Percentiles rank a stretch among this genome's conserved stretches.
Evolutionary conservation across 1,139 yeast species (phyloP).

Genomic region (Yamadazyma friedrichii): DNA sequence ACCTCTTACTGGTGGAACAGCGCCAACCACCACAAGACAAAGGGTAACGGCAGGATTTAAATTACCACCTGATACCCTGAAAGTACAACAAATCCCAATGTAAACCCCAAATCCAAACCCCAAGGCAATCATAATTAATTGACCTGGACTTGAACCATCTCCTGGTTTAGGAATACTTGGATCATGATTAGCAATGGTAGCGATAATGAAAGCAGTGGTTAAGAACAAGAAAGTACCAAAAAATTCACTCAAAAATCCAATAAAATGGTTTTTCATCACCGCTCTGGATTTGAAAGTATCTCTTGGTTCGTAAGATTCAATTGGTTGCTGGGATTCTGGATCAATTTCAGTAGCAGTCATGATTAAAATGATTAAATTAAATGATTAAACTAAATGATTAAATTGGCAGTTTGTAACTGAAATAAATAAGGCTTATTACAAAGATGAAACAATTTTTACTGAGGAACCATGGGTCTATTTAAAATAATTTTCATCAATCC

Average conservation of each 20-base stretch:
- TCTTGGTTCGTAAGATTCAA: constrained; percentile 31
- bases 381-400: too few species aligned
- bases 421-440: too few species aligned
- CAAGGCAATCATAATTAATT: constrained; percentile 73
- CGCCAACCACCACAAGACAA: constrained; percentile 66
- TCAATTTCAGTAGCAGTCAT: constrained; percentile 23
- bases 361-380: too few species aligned
- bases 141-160: constrained; percentile 59
- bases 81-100: constrained; percentile 72
- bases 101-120: constrained; percentile 89
- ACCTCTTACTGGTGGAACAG: constrained; percentile 73
- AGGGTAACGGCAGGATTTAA: constrained; percentile 88
- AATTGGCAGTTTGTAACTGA: not conserved
- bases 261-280: constrained; percentile 31
- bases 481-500: not conserved
- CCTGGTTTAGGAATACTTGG: constrained; percentile 35
- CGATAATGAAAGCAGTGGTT: constrained; percentile 80
- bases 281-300: constrained; percentile 18
- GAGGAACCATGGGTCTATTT: not conserved
- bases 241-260: constrained; percentile 56
- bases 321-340: constrained; percentile 29
- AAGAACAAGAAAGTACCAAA: constrained; percentile 84
- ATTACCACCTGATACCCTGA: constrained; percentile 85
- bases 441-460: not conserved
- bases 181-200: constrained; percentile 78